phyloP scores from a whole-genome alignment of 75 land plant genomes.

The Picea sitchensis region DNA sequence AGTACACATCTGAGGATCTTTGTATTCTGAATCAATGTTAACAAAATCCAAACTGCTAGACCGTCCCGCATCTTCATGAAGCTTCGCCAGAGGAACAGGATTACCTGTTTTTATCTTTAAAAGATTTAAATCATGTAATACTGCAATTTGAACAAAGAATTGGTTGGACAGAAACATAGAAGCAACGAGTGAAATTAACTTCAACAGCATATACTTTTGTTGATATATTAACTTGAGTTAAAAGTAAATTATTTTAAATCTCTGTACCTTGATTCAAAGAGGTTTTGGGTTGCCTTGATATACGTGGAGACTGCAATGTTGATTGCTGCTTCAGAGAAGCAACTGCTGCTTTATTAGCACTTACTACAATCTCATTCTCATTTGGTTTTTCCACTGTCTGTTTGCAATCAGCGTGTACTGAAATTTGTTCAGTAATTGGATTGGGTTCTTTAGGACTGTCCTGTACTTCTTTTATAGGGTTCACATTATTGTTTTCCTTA shows the following conservation, averaged over 20 bases:
- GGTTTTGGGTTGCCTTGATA: background rate
- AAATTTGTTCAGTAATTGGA: background rate
- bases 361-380: too few relatives aligned
- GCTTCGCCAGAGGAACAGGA: slow-evolving; percentile 2
- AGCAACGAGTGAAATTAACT: background rate
- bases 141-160: background rate
- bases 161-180: slow-evolving; percentile 5
- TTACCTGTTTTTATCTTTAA: slow-evolving; percentile 14
- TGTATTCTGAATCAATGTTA: slow-evolving; percentile 58
- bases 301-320: background rate
- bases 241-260: background rate
- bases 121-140: background rate
- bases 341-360: background rate
- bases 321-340: slow-evolving; percentile 1
- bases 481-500: background rate
- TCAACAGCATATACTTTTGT: slow-evolving; percentile 10
- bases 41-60: slow-evolving; percentile 14
- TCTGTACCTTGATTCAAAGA: background rate
- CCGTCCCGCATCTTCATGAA: background rate
- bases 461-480: background rate
- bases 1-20: slow-evolving; percentile 77
- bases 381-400: background rate
- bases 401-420: background rate
- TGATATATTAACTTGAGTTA: slow-evolving; percentile 1
- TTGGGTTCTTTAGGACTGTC: background rate